Evolutionary conservation across 139 green algal species (phyloP), one percentile per base, ranked within the genome.

Genomic region (Tetraselmis chui): DNA sequence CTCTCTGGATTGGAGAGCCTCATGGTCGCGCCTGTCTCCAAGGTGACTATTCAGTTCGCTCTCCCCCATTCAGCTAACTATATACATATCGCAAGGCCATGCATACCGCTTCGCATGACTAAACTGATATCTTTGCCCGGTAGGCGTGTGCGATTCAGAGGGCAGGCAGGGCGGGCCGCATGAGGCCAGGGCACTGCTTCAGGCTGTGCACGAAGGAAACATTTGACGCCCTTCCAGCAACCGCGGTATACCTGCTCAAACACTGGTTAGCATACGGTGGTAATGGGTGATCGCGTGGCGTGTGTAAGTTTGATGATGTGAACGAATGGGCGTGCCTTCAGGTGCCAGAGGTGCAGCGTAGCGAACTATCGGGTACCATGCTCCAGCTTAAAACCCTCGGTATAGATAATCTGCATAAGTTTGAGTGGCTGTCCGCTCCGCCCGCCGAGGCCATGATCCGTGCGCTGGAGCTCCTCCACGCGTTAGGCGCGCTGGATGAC

Each of bases 351-450:
- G 92, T 96, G 86, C 92, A 95, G 86, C 85, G 93, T 1, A 88
- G 82, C 45, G 90, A 94, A 76, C 89, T 98, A 32, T 83, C 85
- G 2, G 79, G 83, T 25, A 90, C 93, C 77, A 88, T 98, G 81
- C 88, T 98, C 86, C 90, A 93, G 83, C 85, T 95, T 28, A 95
- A 97, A 87, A 92, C 95, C 0, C 85, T 99, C 59, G 96, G 96
- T 1, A 89, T 99, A 0, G 89, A 95, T 81, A 95, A 98, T 87
- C 87, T 98, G 76, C 91, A 97, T 86, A 84, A 83, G 2, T 99
- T 99, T 89, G 91, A 96, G 75, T 99, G 93, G 90, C 89, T 98
- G 80, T 87, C 93, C n/a, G 90, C 96, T 1, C 96, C 96, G 11
- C 94, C 96, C 1, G 89, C 92, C 30, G 89, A 95, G 80, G 88